Base-by-base conservation (phyloP, 1,139 yeast species). In the Yamadazyma oceani region DNA sequence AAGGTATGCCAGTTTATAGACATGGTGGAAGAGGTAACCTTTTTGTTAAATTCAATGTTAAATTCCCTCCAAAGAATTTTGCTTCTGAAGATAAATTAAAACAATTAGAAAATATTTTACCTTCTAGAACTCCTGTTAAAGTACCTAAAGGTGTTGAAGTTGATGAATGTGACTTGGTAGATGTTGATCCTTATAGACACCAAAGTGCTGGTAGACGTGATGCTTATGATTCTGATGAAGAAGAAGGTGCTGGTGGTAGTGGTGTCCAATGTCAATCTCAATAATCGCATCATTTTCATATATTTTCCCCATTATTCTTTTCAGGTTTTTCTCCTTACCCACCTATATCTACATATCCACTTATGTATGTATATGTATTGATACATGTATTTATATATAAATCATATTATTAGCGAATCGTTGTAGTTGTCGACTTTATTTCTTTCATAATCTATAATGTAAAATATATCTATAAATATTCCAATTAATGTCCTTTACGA, bases 1-100 rank as follows among this genome's bases (percentile, higher is more conserved):
- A 90, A 69, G 99, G 99, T 82, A 92, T 92, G 98, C 94, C 94
- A 58, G 66, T 85, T 53, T 79, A 72, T 60, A 82, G 85, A 70
- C 79, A 77, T 56, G 87, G 90, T 54, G 85, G 87, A 41, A 70
- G 65, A 54, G 94, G 94, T 69, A 77, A 83, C 61, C 73, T 85
- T 61, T 78, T 83, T 50, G 67, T 85, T 50, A 81, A 82, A 59
- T 85, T 85, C 64, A 72, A 73, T 42, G 73, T 85, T 53, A 82
- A 82, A 56, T 85, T 85, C 85, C 94, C 94, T 51, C 55, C 59
- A 39, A 66, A 70, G 42, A 71, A 79, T 55, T 84, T 84, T 56
- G 73, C 89, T 26, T 53, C 69, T 44, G 90, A 81, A 60, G 88
- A 80, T 35, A 73, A 80, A 53, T 69, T 85, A 64, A 77, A 80